A percentile compares a stretch with the other conserved stretches of the same genome.
Evolutionary conservation across 2,329 filamentous ascomycete genomes (phyloP).

Genomic region (Cordyceps militaris): DNA sequence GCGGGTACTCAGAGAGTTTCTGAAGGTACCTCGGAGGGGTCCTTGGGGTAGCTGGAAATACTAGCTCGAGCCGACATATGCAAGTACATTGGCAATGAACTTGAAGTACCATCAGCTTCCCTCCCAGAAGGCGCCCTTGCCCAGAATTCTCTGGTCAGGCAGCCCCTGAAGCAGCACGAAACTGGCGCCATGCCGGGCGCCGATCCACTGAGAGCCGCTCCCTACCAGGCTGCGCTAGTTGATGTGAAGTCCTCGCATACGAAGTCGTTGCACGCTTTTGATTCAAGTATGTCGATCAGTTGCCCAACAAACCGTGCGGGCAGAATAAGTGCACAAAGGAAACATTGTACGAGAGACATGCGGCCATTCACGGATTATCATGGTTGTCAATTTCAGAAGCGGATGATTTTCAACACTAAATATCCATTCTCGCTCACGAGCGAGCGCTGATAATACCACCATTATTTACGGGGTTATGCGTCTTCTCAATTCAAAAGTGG

Average conservation of each 20-base stretch:
- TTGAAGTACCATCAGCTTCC: constrained; percentile 2
- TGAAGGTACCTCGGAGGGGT: background rate
- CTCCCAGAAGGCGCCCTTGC: background rate
- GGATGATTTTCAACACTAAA: no score
- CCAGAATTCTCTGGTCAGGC: background rate
- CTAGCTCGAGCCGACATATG: background rate
- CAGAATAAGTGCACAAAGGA: no score
- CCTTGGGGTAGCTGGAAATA: background rate
- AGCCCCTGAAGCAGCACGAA: constrained; percentile 11
- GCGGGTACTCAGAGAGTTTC: background rate
- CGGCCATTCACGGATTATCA: no score
- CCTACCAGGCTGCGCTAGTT: background rate
- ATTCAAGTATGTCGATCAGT: background rate
- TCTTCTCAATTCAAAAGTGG: no score
- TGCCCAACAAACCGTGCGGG: no score
- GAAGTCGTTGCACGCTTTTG: background rate
- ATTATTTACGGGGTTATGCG: no score
- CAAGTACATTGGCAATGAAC: background rate
- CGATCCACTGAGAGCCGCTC: background rate
- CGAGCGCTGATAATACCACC: no score
- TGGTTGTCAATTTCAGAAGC: no score
- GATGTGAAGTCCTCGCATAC: no score
- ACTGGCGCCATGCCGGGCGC: background rate
- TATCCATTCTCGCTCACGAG: no score
- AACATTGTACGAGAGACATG: background rate